These are phyloP conservation scores for Globomyces sp. DNA, from an alignment of 371 early-diverging fungal species.

Conservation along the genomic window DNA sequence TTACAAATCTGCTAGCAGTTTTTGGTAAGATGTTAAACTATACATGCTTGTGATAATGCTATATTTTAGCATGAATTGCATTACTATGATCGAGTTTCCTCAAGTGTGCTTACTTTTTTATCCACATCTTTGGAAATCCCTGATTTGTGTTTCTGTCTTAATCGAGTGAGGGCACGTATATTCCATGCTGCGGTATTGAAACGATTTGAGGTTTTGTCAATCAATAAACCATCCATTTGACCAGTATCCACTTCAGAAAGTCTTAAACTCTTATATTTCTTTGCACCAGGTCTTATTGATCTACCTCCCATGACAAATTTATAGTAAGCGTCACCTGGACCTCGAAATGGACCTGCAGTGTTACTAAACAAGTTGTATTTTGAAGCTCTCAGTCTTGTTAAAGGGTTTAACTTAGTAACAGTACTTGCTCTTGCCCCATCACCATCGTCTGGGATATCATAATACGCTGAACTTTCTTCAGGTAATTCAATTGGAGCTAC, in stretches of 20 bases:
- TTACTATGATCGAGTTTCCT: slow-evolving; percentile 2
- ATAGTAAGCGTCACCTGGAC: slow-evolving; percentile 9
- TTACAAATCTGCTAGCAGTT: not conserved
- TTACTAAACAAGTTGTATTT: slow-evolving; percentile 11
- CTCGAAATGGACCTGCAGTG: slow-evolving; percentile 10
- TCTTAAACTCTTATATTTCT: not conserved
- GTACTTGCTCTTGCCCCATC: not conserved
- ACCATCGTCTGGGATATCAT: not conserved
- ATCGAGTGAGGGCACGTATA: not conserved
- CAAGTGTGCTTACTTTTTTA: not conserved
- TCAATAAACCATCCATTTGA: not conserved
- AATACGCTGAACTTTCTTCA: not conserved
- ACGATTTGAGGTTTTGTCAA: slow-evolving; percentile 1
- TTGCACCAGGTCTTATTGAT: slow-evolving; percentile 3
- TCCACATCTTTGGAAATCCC: not conserved
- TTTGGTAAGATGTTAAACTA: not conserved
- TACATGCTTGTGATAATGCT: not conserved
- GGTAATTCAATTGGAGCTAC: not conserved
- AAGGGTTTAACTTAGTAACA: not conserved
- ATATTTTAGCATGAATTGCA: not conserved
- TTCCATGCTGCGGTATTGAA: slow-evolving; percentile 3
- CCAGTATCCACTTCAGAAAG: slow-evolving; percentile 5
- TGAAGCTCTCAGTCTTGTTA: not conserved
- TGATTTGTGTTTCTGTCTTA: not conserved
- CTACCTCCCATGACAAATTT: slow-evolving; percentile 9